phyloP scores from a whole-genome alignment of 148 eudicot species.

The Chenopodium formosanum region DNA sequence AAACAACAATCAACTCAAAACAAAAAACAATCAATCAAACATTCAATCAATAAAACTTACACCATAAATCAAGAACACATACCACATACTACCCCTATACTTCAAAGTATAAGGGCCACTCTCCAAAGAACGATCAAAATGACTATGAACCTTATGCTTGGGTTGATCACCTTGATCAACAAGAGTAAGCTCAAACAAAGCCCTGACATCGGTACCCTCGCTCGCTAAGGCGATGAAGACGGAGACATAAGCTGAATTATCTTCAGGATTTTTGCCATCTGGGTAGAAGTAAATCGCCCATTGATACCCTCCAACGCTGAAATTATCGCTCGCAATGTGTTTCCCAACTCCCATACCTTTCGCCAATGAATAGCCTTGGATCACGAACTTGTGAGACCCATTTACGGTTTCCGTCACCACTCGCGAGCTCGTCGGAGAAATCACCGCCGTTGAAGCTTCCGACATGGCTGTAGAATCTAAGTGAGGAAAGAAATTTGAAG shows the following conservation, averaged over 20 bases:
- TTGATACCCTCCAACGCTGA: conserved; percentile 46
- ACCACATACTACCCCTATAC: conserved; percentile 55
- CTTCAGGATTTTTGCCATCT: conserved; percentile 50
- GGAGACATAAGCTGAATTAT: conserved; percentile 45
- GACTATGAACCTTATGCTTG: conserved; percentile 49
- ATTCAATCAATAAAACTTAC: neutral
- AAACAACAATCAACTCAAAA: neutral
- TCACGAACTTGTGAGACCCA: conserved; percentile 44
- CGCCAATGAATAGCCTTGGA: conserved; percentile 44
- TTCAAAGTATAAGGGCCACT: conserved; percentile 49
- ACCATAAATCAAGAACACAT: neutral
- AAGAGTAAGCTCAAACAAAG: conserved; percentile 46
- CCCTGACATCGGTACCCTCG: conserved; percentile 46
- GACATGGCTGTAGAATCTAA: conserved; percentile 19
- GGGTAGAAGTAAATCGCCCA: conserved; percentile 58
- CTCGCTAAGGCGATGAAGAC: conserved; percentile 53
- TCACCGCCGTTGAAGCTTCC: conserved; percentile 25
- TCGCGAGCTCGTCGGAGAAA: conserved; percentile 37
- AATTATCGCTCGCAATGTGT: conserved; percentile 50
- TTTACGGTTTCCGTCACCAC: conserved; percentile 40
- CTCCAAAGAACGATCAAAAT: conserved; percentile 46
- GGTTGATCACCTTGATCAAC: conserved; percentile 46
- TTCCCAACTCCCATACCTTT: conserved; percentile 54
- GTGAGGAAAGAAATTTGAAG: neutral
- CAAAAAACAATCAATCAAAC: neutral